A percentile compares a stretch with the other conserved stretches of the same genome.
phyloP scores from a whole-genome alignment of 1,139 yeast species.

The Debaryomyces sp. region DNA sequence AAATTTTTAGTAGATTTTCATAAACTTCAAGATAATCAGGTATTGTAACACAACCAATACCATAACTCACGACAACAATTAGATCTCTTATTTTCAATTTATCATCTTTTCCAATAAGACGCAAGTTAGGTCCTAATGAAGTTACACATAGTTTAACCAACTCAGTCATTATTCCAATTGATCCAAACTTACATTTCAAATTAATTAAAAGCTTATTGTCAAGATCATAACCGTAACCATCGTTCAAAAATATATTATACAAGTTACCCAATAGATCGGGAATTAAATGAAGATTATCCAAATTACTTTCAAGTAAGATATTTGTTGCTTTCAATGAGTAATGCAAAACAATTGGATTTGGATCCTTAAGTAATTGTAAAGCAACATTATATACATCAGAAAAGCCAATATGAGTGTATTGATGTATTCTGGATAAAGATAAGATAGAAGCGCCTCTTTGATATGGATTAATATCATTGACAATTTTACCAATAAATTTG shows the following conservation, averaged over 20 bases:
- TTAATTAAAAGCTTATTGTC: constrained; percentile 28
- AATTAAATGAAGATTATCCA: constrained; percentile 51
- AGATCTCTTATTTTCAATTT: constrained; percentile 31
- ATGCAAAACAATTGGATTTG: constrained; percentile 81
- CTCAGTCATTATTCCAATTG: constrained; percentile 25
- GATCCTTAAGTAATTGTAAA: constrained; percentile 68
- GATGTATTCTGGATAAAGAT: constrained; percentile 61
- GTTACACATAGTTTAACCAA: constrained; percentile 38
- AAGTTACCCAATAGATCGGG: constrained; percentile 49
- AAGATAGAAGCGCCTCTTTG: constrained; percentile 67
- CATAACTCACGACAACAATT: constrained; percentile 33
- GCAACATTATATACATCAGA: constrained; percentile 57
- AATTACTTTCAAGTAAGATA: constrained; percentile 56
- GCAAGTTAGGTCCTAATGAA: constrained; percentile 42
- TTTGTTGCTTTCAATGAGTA: constrained; percentile 68
- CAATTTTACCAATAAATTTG: constrained; percentile 60
- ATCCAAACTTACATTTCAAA: constrained; percentile 31
- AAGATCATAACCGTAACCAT: constrained; percentile 49
- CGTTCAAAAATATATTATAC: constrained; percentile 48
- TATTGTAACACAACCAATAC: constrained; percentile 35
- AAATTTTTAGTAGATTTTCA: constrained; percentile 29
- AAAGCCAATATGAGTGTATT: constrained; percentile 36
- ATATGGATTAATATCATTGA: constrained; percentile 52
- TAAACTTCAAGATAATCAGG: constrained; percentile 32
- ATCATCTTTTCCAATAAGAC: constrained; percentile 23